Percentiles rank a stretch among this genome's conserved stretches.
Conservation (phyloP, 2,329 filamentous ascomycete species). For the Cercospora brassicicola region DNA sequence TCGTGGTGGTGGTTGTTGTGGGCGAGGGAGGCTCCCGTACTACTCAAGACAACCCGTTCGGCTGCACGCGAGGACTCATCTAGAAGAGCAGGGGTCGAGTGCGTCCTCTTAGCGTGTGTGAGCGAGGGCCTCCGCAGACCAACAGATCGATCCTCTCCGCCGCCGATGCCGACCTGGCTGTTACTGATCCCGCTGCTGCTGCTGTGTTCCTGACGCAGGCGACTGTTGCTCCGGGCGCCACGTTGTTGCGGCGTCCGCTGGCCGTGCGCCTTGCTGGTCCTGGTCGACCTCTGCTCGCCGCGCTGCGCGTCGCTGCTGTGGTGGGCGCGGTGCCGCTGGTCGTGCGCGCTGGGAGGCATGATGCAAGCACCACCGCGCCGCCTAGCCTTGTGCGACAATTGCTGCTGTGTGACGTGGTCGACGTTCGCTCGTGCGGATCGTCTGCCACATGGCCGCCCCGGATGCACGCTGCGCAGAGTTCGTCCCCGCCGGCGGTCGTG, state of each 20-base stretch:
- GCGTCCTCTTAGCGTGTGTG: conserved; percentile 3
- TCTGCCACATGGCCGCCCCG: background rate
- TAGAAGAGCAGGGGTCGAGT: conserved; percentile 8
- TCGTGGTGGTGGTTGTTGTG: background rate
- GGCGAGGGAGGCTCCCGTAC: background rate
- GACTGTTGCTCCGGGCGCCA: background rate
- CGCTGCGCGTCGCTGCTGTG: background rate
- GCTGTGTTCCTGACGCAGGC: background rate
- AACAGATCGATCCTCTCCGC: background rate
- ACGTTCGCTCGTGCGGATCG: background rate
- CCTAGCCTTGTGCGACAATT: background rate
- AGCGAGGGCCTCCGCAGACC: conserved; percentile 7
- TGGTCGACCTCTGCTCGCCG: background rate
- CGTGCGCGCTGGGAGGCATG: background rate
- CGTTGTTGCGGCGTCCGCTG: background rate
- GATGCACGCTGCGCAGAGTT: background rate
- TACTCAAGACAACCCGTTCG: conserved; percentile 1
- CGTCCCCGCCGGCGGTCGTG: background rate
- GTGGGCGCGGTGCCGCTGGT: background rate
- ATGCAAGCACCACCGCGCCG: background rate
- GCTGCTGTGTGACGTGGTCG: conserved; percentile 7
- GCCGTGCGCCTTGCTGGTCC: background rate
- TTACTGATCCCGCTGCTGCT: background rate
- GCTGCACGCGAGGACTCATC: background rate
- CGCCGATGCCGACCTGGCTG: background rate